Evolutionary conservation across 1,284 basidiomycete species (phyloP), one percentile per base, ranked within the genome.

Genomic region (Cutaneotrichosporon sp.): DNA sequence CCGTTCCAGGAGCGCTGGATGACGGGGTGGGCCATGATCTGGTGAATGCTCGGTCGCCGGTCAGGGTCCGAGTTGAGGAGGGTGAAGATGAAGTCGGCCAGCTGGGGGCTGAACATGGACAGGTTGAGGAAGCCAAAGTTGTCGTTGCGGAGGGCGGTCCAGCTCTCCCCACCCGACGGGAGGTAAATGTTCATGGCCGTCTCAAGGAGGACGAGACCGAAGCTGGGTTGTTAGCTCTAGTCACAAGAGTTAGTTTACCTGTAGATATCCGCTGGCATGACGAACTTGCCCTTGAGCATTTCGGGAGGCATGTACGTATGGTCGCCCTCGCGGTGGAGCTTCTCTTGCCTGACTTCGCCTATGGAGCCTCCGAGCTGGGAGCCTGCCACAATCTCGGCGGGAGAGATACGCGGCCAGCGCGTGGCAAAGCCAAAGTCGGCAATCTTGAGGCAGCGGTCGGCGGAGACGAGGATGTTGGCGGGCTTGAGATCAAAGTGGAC

Each of bases 351-450:
- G 49, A 21, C 16, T 47, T 60, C 32, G 49, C 67, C 56, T 56
- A 62, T 61, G 57, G 61, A 66, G 47, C 81, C 74, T 58, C 80
- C 74, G 40, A 81, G 66, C 21, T 79, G 76, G 42, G 78, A 78
- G 50, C 81, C 80, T 67, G 77, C 63, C 73, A 81, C 69, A 46
- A 81, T 79, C 62, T 76, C 76, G 10, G 73, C 74, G 14, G 80
- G 75, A 9, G 69, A 67, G 5, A 80, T 65, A 52, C 92, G 84
- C 3, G 91, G 92, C 89, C 90, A 92, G 58, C 90, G 73, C 3
- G 90, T 89, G 7, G 94, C 94, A 85, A 97, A 90, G n/a, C 97
- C 97, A 84, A 99, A 99, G 81, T 99, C 97, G 16, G 94, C 94
- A 76, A 99, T 95, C 84, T 95, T 97, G 82, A 99, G 90, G 32